phyloP scores from a whole-genome alignment of 176 grass and related monocot species.

The Phoenix roebelenii region DNA sequence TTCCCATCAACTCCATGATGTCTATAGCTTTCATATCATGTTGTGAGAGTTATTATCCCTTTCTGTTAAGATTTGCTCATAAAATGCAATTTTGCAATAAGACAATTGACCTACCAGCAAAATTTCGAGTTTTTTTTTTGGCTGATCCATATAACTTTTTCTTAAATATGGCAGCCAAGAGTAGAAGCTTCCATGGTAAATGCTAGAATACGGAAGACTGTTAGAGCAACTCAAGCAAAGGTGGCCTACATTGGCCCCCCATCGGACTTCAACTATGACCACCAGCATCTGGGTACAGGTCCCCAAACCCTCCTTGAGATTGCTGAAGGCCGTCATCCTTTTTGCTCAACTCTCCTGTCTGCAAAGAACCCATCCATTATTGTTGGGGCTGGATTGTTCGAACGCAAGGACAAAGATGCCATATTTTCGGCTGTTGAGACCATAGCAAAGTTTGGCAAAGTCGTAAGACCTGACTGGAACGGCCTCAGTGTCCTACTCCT shows the following conservation, averaged over 20 bases:
- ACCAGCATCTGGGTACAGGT: constrained; percentile 73
- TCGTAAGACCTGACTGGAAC: constrained; percentile 78
- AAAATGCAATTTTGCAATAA: too few species aligned
- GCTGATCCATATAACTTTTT: too few species aligned
- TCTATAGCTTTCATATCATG: too few species aligned
- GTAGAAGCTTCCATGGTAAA: constrained; percentile 95
- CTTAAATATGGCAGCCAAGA: constrained; percentile 55
- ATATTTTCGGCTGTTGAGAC: constrained; percentile 55
- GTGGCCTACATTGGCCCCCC: constrained; percentile 83
- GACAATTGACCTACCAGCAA: too few species aligned
- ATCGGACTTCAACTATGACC: constrained; percentile 91
- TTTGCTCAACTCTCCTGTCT: constrained; percentile 61
- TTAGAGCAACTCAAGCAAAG: constrained; percentile 75
- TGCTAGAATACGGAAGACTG: constrained; percentile 88
- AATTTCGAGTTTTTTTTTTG: too few species aligned
- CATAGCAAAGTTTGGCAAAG: constrained; percentile 64
- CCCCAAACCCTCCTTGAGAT: constrained; percentile 80
- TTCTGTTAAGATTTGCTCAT: too few species aligned
- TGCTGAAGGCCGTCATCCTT: constrained; percentile 59
- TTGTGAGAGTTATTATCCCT: too few species aligned
- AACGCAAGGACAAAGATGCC: constrained; percentile 71
- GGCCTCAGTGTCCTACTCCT: constrained; percentile 80
- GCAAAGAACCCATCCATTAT: constrained; percentile 92
- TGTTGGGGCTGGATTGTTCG: constrained; percentile 71
- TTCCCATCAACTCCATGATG: too few species aligned